Base-by-base conservation (phyloP, 495 filamentous ascomycete species). In the Aspergillus panamensis region DNA sequence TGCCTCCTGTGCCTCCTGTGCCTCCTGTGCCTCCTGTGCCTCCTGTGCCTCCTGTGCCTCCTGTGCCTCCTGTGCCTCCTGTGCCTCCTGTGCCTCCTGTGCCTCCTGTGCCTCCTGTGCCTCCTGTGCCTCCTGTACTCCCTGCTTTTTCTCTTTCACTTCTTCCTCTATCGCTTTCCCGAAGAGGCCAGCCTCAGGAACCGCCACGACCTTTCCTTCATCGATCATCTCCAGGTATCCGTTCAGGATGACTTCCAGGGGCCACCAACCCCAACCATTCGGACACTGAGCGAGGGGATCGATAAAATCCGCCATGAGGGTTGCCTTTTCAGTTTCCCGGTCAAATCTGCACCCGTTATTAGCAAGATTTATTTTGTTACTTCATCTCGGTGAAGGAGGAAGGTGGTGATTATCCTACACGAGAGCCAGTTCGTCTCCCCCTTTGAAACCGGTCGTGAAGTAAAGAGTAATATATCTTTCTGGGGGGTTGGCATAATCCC, bases 391-490 rank as follows among this genome's bases (percentile, higher is more conserved):
- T 43, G 14, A 6, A 43, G 14, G 16, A 43, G n/a, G 39, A 14
- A 17, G 9, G 39, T 5, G 14, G n/a, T 13, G 39, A 43, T 17
- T 13, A 43, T 43, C 39, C 5, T 43, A 43, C 39, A 43, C 39
- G 39, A 43, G 39, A 16, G 7, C 39, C 10, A 43, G 39, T 17
- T 43, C 39, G 16, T 43, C 14, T 14, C 16, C 10, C 5, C 7
- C 7, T 43, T 43, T 13, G n/a, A 43, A 14, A 6, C 39, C 39
- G 7, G 39, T 43, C 39, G 39, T 14, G 16, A 8, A 43, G 39
- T 43, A 43, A 43, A 43, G 39, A 43, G 39, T 43, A 43, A 43
- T 43, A 43, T 43, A 43, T 17, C 39, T 43, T 5, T 43, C 39
- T n/a, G n/a, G n/a, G 39, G 9, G 9, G 39, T 43, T 14, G 6